These are phyloP conservation scores for Hyaloscypha variabilis DNA, from an alignment of 495 filamentous ascomycete genomes.

Conservation along the genomic window DNA sequence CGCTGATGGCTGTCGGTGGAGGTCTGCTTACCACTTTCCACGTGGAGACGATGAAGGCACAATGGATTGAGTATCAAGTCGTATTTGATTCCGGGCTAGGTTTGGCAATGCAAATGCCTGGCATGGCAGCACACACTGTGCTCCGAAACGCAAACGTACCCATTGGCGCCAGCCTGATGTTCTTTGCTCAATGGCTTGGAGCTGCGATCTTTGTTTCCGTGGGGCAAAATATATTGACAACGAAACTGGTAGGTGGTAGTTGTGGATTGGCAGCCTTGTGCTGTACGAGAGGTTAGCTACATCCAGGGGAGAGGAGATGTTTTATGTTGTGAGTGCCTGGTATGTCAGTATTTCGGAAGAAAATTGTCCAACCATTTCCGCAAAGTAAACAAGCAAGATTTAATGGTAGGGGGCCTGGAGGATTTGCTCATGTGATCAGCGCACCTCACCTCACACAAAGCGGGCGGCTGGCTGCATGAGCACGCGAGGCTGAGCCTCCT, in stretches of 20 bases:
- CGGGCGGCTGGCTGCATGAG: no score
- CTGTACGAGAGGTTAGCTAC: no score
- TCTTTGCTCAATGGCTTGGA: conserved; percentile 61
- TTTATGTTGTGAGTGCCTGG: no score
- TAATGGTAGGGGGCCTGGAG: no score
- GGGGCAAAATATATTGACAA: conserved; percentile 62
- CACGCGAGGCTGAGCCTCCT: no score
- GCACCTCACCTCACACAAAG: no score
- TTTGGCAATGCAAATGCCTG: conserved; percentile 64
- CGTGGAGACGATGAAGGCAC: conserved; percentile 48
- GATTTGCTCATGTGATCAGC: no score
- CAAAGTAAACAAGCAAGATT: no score
- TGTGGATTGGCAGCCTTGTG: no score
- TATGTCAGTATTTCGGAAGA: no score
- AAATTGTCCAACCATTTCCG: no score
- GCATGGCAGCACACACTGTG: conserved; percentile 57
- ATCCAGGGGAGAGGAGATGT: no score
- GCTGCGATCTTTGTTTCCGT: conserved; percentile 64
- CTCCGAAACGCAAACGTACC: conserved; percentile 49
- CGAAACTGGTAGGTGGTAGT: conserved; percentile 38
- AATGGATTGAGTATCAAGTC: conserved; percentile 71
- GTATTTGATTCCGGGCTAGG: conserved; percentile 70
- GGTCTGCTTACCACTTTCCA: conserved; percentile 65
- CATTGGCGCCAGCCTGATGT: conserved; percentile 60
- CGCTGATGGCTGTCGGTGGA: conserved; percentile 58